These are phyloP conservation scores for Ganoderma lingzhi DNA, from an alignment of 1,284 basidiomycete genomes.

Conservation along the genomic window DNA sequence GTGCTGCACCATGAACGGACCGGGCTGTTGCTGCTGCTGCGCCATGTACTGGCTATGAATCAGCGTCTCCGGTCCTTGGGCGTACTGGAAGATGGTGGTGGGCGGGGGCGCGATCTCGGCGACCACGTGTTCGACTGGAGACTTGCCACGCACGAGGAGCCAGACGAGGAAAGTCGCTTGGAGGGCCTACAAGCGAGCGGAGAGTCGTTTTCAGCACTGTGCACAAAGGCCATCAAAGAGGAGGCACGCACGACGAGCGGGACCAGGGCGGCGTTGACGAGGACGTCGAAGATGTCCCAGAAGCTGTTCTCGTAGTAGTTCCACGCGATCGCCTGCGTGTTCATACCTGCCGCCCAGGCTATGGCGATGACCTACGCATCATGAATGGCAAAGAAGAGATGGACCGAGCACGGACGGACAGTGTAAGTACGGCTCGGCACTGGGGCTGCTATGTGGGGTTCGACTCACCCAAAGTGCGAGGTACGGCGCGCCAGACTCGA, in stretches of 20 bases:
- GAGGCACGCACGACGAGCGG: neutral
- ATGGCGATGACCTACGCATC: neutral
- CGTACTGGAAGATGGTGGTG: neutral
- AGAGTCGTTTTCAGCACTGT: neutral
- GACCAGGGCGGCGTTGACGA: neutral
- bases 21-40: neutral
- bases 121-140: neutral
- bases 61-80: neutral
- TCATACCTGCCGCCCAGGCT: neutral
- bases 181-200: neutral
- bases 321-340: slow-evolving; percentile 6
- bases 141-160: neutral
- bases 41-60: neutral
- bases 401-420: neutral
- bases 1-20: neutral
- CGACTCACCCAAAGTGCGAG: neutral
- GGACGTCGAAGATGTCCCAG: slow-evolving; percentile 8
- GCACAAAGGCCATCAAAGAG: no score
- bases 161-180: neutral
- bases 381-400: neutral
- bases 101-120: neutral
- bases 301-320: slow-evolving; percentile 1
- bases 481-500: neutral
- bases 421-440: neutral
- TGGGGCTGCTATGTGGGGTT: neutral